Conservation (phyloP, 768 basidiomycete genomes). For the Imleria badia region DNA sequence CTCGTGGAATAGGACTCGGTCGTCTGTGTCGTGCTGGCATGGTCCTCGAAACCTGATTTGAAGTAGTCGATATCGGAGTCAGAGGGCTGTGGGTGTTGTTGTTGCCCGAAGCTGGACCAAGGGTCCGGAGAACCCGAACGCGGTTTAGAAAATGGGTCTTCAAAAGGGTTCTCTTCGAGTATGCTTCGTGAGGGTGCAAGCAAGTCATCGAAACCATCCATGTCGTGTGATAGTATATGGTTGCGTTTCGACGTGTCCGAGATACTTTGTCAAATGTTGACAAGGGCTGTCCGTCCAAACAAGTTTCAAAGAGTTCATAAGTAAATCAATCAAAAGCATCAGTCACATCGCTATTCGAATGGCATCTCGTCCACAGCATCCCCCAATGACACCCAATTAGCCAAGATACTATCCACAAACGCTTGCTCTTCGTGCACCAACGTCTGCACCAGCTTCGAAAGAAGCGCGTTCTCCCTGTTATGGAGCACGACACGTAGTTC, state of each 20-base stretch:
- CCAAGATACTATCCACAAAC: conserved; percentile 59
- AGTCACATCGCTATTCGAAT: conserved; percentile 57
- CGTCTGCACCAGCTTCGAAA: conserved; percentile 68
- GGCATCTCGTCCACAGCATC: conserved; percentile 82
- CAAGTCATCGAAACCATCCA: conserved; percentile 82
- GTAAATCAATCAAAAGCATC: conserved; percentile 9
- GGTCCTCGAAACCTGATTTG: conserved; percentile 28
- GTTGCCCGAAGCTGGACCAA: conserved; percentile 62
- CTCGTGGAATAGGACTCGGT: conserved; percentile 39
- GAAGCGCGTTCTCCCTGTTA: conserved; percentile 81
- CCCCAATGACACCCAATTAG: conserved; percentile 73
- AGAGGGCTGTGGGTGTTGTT: conserved; percentile 18
- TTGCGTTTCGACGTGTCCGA: not conserved
- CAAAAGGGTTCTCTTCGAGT: conserved; percentile 76
- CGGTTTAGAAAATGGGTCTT: conserved; percentile 64
- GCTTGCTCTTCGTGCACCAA: conserved; percentile 75
- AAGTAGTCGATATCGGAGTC: conserved; percentile 28
- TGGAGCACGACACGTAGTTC: conserved; percentile 92
- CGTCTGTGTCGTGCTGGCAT: conserved; percentile 21
- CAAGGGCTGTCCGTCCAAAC: conserved; percentile 1
- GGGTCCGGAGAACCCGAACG: conserved; percentile 72
- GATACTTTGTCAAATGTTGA: not conserved
- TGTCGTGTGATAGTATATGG: conserved; percentile 28
- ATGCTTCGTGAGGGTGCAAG: conserved; percentile 57
- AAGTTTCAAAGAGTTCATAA: conserved; percentile 8